Evolutionary conservation across 1,284 basidiomycete species (phyloP).

Genomic region (Inonotus obliquus): DNA sequence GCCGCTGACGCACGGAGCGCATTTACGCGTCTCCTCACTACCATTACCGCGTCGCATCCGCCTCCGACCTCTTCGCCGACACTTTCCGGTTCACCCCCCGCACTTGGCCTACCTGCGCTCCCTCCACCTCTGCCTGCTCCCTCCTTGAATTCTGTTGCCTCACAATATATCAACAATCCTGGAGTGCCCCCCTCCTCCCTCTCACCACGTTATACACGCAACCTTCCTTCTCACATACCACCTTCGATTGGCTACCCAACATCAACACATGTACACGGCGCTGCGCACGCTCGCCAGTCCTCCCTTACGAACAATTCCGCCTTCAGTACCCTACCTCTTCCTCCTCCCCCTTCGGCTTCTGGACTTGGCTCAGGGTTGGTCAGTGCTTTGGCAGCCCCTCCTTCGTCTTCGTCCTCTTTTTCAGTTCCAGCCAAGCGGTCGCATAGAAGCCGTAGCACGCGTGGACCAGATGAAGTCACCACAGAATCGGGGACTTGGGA

Average conservation of each 20-base stretch:
- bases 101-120: not conserved
- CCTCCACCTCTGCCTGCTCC: not conserved
- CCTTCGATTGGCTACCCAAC: not conserved
- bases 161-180: not conserved
- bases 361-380: not conserved
- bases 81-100: not conserved
- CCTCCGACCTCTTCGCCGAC: conserved; percentile 19
- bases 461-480: not conserved
- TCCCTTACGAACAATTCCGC: not conserved
- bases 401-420: not conserved
- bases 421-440: conserved; percentile 9
- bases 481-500: conserved; percentile 4
- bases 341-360: conserved; percentile 14
- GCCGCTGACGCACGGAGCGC: conserved; percentile 45
- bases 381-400: not conserved
- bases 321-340: conserved; percentile 12
- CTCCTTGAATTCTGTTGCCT: not conserved
- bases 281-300: not conserved
- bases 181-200: not conserved
- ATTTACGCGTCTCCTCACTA: conserved; percentile 44
- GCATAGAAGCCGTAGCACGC: conserved; percentile 2
- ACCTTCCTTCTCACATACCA: not conserved
- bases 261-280: not conserved
- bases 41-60: conserved; percentile 27
- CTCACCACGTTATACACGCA: not conserved